Base-by-base conservation (phyloP, 495 filamentous ascomycete species). In the Penicillium cataractarum region DNA sequence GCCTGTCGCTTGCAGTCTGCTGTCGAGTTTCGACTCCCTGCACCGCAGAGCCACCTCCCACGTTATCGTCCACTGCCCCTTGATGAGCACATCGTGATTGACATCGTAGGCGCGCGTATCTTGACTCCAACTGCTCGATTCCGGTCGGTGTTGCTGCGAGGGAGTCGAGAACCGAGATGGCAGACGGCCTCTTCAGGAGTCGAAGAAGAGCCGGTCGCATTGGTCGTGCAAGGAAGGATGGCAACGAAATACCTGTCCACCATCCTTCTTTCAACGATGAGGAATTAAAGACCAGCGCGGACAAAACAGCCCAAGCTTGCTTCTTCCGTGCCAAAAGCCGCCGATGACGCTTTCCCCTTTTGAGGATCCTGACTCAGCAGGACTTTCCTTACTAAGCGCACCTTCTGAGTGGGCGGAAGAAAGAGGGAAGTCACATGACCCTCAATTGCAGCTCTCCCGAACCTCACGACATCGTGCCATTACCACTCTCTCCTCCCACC, bases 131-230 rank as follows among this genome's bases (percentile, higher is more conserved):
- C 53, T 76, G 74, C 32, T 77, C 76, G 37, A 82, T 74, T 58
- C 75, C 74, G 50, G 70, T 65, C n/a, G 73, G 74, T 35, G 65
- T 70, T 35, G 74, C 74, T 49, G 77, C 64, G 27, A 84, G 67
- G 52, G 67, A 72, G 64, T 78, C 67, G 60, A 85, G 74, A 51
- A 83, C 71, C 56, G 81, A 79, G 68, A 85, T 67, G 68, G 80
- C 74, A 60, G 79, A 79, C 60, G 82, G 82, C 77, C 82, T 78
- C 74, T 77, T 77, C 73, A 84, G 71, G 57, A 85, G 71, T 77
- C 81, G 78, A 74, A 81, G 76, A 71, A 84, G 71, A 73, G 82
- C 80, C 73, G 81, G 82, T 65, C 82, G 78, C 82, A 85, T 85
- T 66, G 56, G 60, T 68, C 64, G 69, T 63, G 61, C 53, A 57